phyloP scores from a whole-genome alignment of 768 basidiomycete species.

The Suillus spraguei region DNA sequence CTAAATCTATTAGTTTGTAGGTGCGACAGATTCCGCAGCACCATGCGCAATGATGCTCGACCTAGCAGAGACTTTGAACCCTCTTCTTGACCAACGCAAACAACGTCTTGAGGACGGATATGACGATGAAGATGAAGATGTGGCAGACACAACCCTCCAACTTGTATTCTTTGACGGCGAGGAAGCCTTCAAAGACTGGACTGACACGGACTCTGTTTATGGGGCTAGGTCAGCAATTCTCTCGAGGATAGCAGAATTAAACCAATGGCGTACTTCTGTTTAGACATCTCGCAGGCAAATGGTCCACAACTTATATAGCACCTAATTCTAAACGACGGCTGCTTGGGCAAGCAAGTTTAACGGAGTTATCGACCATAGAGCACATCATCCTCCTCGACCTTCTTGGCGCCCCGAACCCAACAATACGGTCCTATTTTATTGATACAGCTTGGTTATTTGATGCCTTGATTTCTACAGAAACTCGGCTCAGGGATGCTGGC shows the following conservation, averaged over 20 bases:
- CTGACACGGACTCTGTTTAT: slow-evolving; percentile 87
- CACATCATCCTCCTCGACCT: slow-evolving; percentile 93
- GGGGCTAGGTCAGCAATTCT: slow-evolving; percentile 74
- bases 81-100: slow-evolving; percentile 63
- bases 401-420: slow-evolving; percentile 76
- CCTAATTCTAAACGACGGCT: slow-evolving; percentile 64
- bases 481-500: slow-evolving; percentile 64
- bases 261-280: slow-evolving; percentile 4
- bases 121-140: slow-evolving; percentile 60
- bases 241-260: slow-evolving; percentile 4
- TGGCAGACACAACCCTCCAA: slow-evolving; percentile 84
- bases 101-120: slow-evolving; percentile 54
- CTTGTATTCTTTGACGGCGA: slow-evolving; percentile 97
- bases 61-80: slow-evolving; percentile 81
- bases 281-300: slow-evolving; percentile 88
- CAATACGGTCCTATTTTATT: slow-evolving; percentile 77
- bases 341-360: slow-evolving; percentile 50
- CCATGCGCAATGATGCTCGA: slow-evolving; percentile 95
- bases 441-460: slow-evolving; percentile 96
- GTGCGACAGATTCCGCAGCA: slow-evolving; percentile 96
- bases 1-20: slow-evolving; percentile 70
- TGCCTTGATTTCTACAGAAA: slow-evolving; percentile 70
- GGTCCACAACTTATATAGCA: slow-evolving; percentile 69
- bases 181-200: slow-evolving; percentile 94
- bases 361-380: slow-evolving; percentile 78